These are phyloP conservation scores for Epichloe typhina DNA, from an alignment of 2,329 filamentous ascomycete species.

Conservation along the genomic window DNA sequence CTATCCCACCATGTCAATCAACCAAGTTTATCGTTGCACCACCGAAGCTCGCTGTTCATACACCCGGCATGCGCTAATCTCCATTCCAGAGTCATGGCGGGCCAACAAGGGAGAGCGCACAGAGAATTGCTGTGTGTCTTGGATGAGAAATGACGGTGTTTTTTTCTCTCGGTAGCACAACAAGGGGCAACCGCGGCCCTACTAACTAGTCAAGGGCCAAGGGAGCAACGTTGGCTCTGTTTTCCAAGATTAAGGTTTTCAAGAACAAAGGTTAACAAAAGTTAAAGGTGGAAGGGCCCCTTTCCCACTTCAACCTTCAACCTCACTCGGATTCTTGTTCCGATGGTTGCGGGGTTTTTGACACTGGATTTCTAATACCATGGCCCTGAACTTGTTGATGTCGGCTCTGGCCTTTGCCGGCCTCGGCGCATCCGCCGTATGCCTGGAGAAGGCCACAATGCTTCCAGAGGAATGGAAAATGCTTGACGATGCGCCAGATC, in stretches of 20 bases:
- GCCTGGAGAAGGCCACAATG: constrained; percentile 15
- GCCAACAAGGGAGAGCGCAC: neutral
- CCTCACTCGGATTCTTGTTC: neutral
- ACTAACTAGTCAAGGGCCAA: neutral
- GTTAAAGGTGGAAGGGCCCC: neutral
- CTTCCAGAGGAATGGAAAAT: constrained; percentile 20
- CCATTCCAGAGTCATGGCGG: neutral
- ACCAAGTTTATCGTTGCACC: neutral
- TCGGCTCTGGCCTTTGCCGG: constrained; percentile 12
- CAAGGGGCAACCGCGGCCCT: neutral
- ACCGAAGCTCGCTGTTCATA: neutral
- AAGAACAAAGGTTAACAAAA: too few relatives aligned
- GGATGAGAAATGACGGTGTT: neutral
- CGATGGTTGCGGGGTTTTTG: neutral
- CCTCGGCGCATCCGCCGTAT: constrained; percentile 11
- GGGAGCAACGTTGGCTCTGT: neutral
- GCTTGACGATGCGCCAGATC: constrained; percentile 11
- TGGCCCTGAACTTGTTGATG: constrained; percentile 8
- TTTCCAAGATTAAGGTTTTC: too few relatives aligned
- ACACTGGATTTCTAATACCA: neutral
- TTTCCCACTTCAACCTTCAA: too few relatives aligned
- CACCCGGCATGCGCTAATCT: neutral
- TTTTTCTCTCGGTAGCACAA: neutral
- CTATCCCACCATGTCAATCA: neutral
- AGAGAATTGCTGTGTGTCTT: neutral